Percentiles rank a stretch among this genome's conserved stretches.
Conservation (phyloP, 164 flowering plant species). For the Tetracentron sinense region DNA sequence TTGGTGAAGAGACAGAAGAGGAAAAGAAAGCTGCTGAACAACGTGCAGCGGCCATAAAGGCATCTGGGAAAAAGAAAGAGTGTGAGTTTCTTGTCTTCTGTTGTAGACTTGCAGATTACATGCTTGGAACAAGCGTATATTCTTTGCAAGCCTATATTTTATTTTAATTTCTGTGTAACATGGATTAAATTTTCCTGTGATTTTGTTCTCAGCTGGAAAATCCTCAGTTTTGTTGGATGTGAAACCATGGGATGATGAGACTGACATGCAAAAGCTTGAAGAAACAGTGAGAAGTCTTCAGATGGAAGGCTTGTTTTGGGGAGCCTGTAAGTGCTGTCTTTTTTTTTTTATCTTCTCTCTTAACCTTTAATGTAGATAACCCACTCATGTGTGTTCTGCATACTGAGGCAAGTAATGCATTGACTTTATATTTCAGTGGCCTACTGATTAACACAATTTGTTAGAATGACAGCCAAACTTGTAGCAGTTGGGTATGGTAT, state of each 20-base stretch:
- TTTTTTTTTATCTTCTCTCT: not conserved
- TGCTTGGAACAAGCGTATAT: too few species aligned
- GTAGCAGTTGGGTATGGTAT: conserved; percentile 88
- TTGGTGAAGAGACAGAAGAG: conserved; percentile 98
- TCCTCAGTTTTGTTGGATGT: conserved; percentile 85
- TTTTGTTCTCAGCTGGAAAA: conserved; percentile 65
- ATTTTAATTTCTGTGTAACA: not conserved
- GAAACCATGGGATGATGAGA: conserved; percentile 95
- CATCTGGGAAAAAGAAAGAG: conserved; percentile 87
- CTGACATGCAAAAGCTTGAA: conserved; percentile 86
- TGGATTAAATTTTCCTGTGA: not conserved
- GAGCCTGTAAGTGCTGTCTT: conserved; percentile 49
- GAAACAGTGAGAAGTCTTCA: conserved; percentile 69
- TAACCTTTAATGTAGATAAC: not conserved
- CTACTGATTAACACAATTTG: not conserved
- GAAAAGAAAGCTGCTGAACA: conserved; percentile 96
- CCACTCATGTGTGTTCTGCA: too few species aligned
- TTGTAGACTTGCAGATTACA: not conserved
- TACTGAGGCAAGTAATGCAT: too few species aligned
- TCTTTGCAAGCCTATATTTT: not conserved
- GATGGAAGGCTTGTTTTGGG: conserved; percentile 57
- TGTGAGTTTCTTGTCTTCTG: conserved; percentile 36
- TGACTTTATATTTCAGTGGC: too few species aligned
- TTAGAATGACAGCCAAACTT: conserved; percentile 64
- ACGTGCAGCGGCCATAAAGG: conserved; percentile 78